A percentile compares a stretch with the other conserved stretches of the same genome.
Evolutionary conservation across 2,329 filamentous ascomycete species (phyloP).

Genomic region (Lecanicillium sp.): DNA sequence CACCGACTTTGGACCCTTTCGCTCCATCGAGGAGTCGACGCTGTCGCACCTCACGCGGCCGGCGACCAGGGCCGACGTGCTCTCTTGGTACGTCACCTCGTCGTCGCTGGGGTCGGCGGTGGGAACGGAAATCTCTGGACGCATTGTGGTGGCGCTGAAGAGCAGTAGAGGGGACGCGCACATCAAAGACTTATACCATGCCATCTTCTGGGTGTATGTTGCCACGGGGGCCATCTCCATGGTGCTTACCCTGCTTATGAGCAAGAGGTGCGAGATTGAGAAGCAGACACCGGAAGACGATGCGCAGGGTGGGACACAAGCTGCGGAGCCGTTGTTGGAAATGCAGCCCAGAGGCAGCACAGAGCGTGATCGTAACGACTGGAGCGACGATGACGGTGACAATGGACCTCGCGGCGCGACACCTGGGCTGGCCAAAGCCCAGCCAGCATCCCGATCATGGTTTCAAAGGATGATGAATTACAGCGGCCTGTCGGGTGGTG

Average conservation of each 20-base stretch:
- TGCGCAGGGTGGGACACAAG: slow-evolving; percentile 11
- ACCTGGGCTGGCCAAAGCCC: too few species aligned
- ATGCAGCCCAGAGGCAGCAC: neutral
- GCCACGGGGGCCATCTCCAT: slow-evolving; percentile 47
- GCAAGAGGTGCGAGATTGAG: slow-evolving; percentile 42
- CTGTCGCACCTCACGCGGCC: slow-evolving; percentile 52
- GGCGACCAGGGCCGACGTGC: slow-evolving; percentile 50
- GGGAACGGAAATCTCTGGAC: slow-evolving; percentile 45
- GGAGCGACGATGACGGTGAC: slow-evolving; percentile 5
- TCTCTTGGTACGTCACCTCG: slow-evolving; percentile 57
- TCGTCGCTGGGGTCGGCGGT: slow-evolving; percentile 47
- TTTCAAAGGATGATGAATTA: neutral
- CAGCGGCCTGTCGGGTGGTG: slow-evolving; percentile 17
- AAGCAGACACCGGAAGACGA: slow-evolving; percentile 14
- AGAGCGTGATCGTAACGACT: slow-evolving; percentile 9
- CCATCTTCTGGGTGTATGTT: slow-evolving; percentile 50
- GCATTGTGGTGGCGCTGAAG: slow-evolving; percentile 40
- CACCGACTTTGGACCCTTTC: slow-evolving; percentile 60
- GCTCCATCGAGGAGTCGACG: slow-evolving; percentile 59
- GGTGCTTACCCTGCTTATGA: slow-evolving; percentile 36
- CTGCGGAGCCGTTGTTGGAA: slow-evolving; percentile 16
- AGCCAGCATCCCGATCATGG: neutral
- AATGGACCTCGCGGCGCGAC: too few species aligned
- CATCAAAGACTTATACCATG: slow-evolving; percentile 45
- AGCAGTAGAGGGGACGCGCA: slow-evolving; percentile 37